Evolutionary conservation across 2,329 filamentous ascomycete genomes (phyloP).

Genomic region (Talaromyces albobiverticillius): DNA sequence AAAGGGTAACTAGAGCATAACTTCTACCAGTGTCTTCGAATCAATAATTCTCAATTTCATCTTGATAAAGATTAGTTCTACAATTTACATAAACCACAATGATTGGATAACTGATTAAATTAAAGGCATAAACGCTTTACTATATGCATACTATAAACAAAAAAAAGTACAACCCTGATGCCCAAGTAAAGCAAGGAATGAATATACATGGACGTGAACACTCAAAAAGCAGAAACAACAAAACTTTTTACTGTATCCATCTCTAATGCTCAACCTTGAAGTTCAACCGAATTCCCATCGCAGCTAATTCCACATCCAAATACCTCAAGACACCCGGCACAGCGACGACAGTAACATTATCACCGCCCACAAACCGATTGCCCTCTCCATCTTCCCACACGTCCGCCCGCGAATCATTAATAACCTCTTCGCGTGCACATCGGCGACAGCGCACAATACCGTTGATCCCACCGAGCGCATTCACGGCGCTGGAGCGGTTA

Average conservation of each 20-base stretch:
- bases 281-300: constrained; percentile 95
- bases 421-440: constrained; percentile 66
- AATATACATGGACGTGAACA: neutral
- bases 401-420: constrained; percentile 65
- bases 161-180: neutral
- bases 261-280: constrained; percentile 66
- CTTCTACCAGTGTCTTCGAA: neutral
- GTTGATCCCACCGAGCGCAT: constrained; percentile 58
- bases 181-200: neutral
- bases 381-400: constrained; percentile 90
- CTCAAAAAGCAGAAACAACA: neutral
- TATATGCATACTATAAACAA: constrained; percentile 8
- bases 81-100: no score
- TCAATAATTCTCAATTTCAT: neutral
- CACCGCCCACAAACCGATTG: constrained; percentile 78
- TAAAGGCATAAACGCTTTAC: constrained; percentile 8
- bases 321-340: constrained; percentile 91
- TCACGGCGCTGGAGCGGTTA: constrained; percentile 46
- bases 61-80: no score
- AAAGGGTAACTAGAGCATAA: neutral
- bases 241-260: neutral
- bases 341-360: constrained; percentile 85
- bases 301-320: constrained; percentile 89
- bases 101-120: neutral
- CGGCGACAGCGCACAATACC: constrained; percentile 74